Conservation (phyloP, 2,329 filamentous ascomycete genomes). For the Aspergillus caelatus region DNA sequence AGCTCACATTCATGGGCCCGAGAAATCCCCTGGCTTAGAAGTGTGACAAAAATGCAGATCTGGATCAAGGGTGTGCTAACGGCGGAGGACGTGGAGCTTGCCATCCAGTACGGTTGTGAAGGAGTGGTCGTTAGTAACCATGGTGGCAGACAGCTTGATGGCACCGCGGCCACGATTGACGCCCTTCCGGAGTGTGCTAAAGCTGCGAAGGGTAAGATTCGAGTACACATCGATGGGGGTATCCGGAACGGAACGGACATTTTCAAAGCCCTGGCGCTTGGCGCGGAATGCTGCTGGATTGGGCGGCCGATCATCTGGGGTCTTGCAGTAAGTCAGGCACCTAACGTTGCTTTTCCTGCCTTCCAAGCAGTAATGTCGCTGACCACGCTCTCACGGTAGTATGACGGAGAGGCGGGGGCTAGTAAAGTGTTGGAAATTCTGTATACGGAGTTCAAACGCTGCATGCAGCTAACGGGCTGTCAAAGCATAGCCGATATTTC, state of each 20-base stretch:
- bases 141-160: slow-evolving; percentile 42
- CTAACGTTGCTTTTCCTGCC: neutral
- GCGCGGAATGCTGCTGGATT: slow-evolving; percentile 37
- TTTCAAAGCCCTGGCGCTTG: slow-evolving; percentile 41
- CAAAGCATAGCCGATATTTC: slow-evolving; percentile 29
- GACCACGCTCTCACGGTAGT: slow-evolving; percentile 13
- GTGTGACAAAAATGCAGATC: slow-evolving; percentile 51
- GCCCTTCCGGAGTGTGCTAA: slow-evolving; percentile 32
- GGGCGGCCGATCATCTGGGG: slow-evolving; percentile 39
- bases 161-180: slow-evolving; percentile 40
- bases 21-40: slow-evolving; percentile 53
- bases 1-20: slow-evolving; percentile 48
- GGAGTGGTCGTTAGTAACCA: slow-evolving; percentile 44
- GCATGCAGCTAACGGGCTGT: slow-evolving; percentile 34
- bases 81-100: slow-evolving; percentile 39
- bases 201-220: slow-evolving; percentile 35
- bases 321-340: slow-evolving; percentile 30
- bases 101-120: slow-evolving; percentile 39
- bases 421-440: slow-evolving; percentile 35
- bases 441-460: slow-evolving; percentile 34
- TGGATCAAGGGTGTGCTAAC: slow-evolving; percentile 35
- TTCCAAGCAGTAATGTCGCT: neutral
- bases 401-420: slow-evolving; percentile 36
- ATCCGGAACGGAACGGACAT: slow-evolving; percentile 39
- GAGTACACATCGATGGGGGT: slow-evolving; percentile 37